phyloP scores from a whole-genome alignment of 441 rosid genomes.

The Raphanus hybrid region DNA sequence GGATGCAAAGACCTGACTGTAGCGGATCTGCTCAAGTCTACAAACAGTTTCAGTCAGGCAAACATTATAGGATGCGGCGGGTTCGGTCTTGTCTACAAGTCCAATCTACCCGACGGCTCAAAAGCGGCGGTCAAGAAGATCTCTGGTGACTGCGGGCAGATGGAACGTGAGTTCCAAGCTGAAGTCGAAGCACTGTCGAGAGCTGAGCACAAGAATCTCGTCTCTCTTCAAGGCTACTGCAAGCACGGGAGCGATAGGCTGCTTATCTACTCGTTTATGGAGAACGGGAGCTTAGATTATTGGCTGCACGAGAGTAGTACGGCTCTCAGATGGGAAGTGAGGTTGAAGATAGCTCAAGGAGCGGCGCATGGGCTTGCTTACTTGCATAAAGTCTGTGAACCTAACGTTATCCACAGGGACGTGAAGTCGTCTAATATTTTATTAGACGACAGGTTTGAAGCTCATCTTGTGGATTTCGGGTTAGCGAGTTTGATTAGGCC shows the following conservation, averaged over 20 bases:
- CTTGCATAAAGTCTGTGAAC: slow-evolving; percentile 69
- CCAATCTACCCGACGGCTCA: slow-evolving; percentile 67
- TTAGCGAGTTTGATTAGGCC: slow-evolving; percentile 71
- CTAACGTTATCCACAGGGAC: slow-evolving; percentile 64
- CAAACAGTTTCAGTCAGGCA: slow-evolving; percentile 82
- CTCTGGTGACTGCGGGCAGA: slow-evolving; percentile 90
- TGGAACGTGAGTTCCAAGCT: slow-evolving; percentile 90
- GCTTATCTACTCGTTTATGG: slow-evolving; percentile 90
- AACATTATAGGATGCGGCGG: slow-evolving; percentile 96
- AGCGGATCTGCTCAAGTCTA: slow-evolving; percentile 69
- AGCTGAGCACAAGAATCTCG: slow-evolving; percentile 88
- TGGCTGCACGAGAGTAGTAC: slow-evolving; percentile 81
- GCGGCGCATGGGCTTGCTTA: slow-evolving; percentile 64
- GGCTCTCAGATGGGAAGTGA: slow-evolving; percentile 59
- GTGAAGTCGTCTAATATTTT: slow-evolving; percentile 69
- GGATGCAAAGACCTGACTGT: slow-evolving; percentile 72
- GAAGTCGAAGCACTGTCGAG: slow-evolving; percentile 93
- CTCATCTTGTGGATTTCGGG: slow-evolving; percentile 78
- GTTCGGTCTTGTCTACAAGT: slow-evolving; percentile 88
- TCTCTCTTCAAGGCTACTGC: slow-evolving; percentile 89
- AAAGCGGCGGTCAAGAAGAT: slow-evolving; percentile 87
- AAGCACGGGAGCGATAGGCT: slow-evolving; percentile 66
- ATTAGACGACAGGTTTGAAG: slow-evolving; percentile 65
- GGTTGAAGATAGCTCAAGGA: slow-evolving; percentile 70
- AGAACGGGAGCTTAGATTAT: slow-evolving; percentile 88